Evolutionary conservation across 2,329 filamentous ascomycete species (phyloP).

Genomic region (Botryotinia convoluta): DNA sequence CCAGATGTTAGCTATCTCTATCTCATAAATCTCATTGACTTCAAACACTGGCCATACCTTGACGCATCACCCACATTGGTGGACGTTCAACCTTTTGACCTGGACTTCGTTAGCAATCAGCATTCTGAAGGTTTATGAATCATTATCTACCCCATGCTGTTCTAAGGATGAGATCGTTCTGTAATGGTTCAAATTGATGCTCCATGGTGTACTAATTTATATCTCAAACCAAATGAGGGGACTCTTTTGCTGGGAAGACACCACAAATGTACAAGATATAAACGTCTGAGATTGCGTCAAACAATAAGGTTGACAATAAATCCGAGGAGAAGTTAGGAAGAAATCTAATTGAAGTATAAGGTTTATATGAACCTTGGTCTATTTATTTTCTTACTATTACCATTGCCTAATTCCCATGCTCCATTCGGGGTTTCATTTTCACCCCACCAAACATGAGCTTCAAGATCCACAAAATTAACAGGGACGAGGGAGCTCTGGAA

Average conservation of each 20-base stretch:
- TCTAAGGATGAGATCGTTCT: conserved; percentile 90
- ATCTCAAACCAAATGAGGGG: not conserved
- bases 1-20: conserved; percentile 3
- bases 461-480: not conserved
- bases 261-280: not conserved
- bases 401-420: not conserved
- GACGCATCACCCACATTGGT: conserved; percentile 99
- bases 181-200: conserved; percentile 73
- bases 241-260: not conserved
- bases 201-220: conserved; percentile 48
- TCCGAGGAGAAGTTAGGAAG: not conserved
- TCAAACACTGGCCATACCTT: conserved; percentile 57
- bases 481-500: conserved; percentile 2
- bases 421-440: not conserved
- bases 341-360: not conserved
- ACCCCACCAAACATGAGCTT: conserved; percentile 3
- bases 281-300: not conserved
- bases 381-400: not conserved
- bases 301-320: not conserved
- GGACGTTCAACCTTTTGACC: conserved; percentile 89
- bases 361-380: conserved; percentile 6
- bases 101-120: conserved; percentile 41
- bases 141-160: conserved; percentile 71
- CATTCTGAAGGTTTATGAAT: not conserved
- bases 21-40: not conserved